phyloP scores from a whole-genome alignment of 768 basidiomycete species.

The Panaeolus cyanescens region DNA sequence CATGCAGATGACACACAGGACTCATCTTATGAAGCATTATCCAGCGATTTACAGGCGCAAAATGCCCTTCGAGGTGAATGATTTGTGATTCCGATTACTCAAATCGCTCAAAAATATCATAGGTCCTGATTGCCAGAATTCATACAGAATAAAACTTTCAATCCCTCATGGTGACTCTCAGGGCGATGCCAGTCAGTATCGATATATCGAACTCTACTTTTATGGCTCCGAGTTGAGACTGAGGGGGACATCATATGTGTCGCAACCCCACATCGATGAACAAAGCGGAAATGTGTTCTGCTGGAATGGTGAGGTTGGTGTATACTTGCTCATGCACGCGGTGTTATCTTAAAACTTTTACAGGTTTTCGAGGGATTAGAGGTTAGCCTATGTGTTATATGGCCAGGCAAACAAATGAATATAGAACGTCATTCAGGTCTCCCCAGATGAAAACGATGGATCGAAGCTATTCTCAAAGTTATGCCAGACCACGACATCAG shows the following conservation, averaged over 20 bases:
- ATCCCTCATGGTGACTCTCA: not conserved
- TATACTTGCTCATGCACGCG: not conserved
- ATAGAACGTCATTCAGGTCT: slow-evolving; percentile 42
- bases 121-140: slow-evolving; percentile 70
- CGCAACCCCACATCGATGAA: slow-evolving; percentile 67
- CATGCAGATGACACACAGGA: slow-evolving; percentile 9
- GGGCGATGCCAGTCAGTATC: not conserved
- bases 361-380: slow-evolving; percentile 80
- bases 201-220: slow-evolving; percentile 54
- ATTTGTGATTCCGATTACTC: slow-evolving; percentile 4
- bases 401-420: not conserved
- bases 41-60: slow-evolving; percentile 35
- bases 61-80: slow-evolving; percentile 65
- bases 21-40: slow-evolving; percentile 10
- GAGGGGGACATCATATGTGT: slow-evolving; percentile 56
- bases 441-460: slow-evolving; percentile 71
- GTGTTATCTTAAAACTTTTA: no score
- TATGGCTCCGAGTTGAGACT: slow-evolving; percentile 78
- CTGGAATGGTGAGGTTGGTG: slow-evolving; percentile 81
- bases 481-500: slow-evolving; percentile 26
- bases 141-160: slow-evolving; percentile 8
- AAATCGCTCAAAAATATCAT: slow-evolving; percentile 1
- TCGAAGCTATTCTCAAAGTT: slow-evolving; percentile 45
- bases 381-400: slow-evolving; percentile 36
- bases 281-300: slow-evolving; percentile 59